Evolutionary conservation across 768 basidiomycete genomes (phyloP), one percentile per base, ranked within the genome.

Genomic region (Cystofilobasidium macerans): DNA sequence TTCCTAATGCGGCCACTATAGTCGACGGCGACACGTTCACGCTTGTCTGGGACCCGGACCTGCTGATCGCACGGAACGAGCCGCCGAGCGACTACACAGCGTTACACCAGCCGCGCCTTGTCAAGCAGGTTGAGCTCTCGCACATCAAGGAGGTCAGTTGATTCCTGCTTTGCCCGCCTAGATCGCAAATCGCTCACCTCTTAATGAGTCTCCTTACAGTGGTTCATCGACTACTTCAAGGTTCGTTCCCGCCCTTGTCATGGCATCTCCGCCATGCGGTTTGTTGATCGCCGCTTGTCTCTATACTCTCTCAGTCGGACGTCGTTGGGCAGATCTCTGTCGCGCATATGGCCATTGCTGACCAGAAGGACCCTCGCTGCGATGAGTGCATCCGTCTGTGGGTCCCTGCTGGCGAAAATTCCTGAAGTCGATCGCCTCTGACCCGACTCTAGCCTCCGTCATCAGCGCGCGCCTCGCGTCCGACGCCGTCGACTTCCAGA

Each of bases 221-320:
- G 64, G 64, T 65, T 58, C 48, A 58, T 65, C 57, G 58, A 58
- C n/a, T 65, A 59, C 58, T 58, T 65, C 33, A 42, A 51, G 45
- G 61, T 33, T 0, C 30, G 47, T 51, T 16, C 40, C 1, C n/a
- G n/a, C n/a, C n/a, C n/a, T n/a, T n/a, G n/a, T n/a, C n/a, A n/a
- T n/a, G n/a, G n/a, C n/a, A n/a, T n/a, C n/a, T n/a, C n/a, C n/a
- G n/a, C n/a, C n/a, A n/a, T n/a, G n/a, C n/a, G n/a, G n/a, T n/a
- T n/a, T n/a, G n/a, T n/a, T n/a, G 35, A 61, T 38, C 36, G 36
- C 14, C 28, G 14, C 40, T 28, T 16, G 22, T 43, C 3, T 8
- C 59, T 43, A 20, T 30, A 14, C 14, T 43, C 26, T 6, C 7
- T 26, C 28, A 57, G 32, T 28, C 24, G 24, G 64, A 65, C 38